Conservation (phyloP, 1,284 basidiomycete genomes). For the Peniophora sp. region DNA sequence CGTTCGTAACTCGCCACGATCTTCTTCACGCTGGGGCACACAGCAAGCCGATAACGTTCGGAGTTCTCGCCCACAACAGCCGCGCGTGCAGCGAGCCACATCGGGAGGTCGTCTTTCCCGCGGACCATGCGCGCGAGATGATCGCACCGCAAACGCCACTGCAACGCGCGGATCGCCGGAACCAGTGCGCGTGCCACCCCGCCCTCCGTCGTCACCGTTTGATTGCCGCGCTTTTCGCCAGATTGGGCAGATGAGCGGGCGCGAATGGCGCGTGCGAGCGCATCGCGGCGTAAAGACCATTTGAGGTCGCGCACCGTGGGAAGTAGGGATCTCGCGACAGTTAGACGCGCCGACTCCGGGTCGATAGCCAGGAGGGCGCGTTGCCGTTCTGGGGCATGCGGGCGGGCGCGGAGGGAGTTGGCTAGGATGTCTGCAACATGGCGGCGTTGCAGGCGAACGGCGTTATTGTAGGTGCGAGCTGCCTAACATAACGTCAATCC, state of each 20-base stretch:
- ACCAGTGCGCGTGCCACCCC: conserved; percentile 46
- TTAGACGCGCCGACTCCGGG: conserved; percentile 37
- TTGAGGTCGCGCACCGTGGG: conserved; percentile 48
- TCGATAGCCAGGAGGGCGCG: conserved; percentile 39
- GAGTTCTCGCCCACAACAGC: conserved; percentile 37
- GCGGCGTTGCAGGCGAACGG: conserved; percentile 37
- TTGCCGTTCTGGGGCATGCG: conserved; percentile 24
- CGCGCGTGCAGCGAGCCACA: conserved; percentile 48
- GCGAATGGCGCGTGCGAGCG: conserved; percentile 30
- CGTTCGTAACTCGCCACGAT: conserved; percentile 52
- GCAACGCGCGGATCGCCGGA: conserved; percentile 47
- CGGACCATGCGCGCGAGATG: conserved; percentile 44
- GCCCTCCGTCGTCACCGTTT: conserved; percentile 36
- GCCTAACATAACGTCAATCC: conserved; percentile 31
- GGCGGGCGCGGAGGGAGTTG: conserved; percentile 34
- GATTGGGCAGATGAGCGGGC: not conserved
- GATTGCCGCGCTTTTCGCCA: conserved; percentile 32
- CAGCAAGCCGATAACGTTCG: conserved; percentile 58
- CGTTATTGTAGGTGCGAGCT: conserved; percentile 50
- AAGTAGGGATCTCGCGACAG: conserved; percentile 44
- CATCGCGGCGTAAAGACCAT: conserved; percentile 50
- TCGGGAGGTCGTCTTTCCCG: conserved; percentile 27
- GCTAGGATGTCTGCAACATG: conserved; percentile 41
- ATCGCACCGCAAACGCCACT: conserved; percentile 53
- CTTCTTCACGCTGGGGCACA: conserved; percentile 56